Conservation (phyloP, 176 grass and related monocot genomes). For the Oryza officinalis region DNA sequence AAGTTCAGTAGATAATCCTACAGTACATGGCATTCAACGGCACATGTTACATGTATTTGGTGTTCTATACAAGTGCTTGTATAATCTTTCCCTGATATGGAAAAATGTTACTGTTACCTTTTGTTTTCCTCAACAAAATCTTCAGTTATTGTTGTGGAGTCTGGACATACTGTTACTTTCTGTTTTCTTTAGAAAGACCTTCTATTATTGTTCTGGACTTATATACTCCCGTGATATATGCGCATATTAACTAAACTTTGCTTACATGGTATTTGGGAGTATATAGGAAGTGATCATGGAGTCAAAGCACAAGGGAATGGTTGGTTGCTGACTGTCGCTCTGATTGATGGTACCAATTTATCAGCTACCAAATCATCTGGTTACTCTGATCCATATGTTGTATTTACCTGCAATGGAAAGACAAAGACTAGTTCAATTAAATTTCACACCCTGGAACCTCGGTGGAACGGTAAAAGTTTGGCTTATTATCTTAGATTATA, state of each 20-base stretch:
- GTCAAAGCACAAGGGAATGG: conserved; percentile 85
- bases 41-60: conserved; percentile 8
- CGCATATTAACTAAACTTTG: neutral
- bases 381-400: conserved; percentile 91
- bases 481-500: neutral
- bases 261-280: conserved; percentile 22
- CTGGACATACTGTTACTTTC: neutral
- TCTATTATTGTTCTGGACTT: conserved; percentile 4
- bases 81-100: conserved; percentile 10
- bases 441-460: conserved; percentile 85
- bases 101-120: neutral
- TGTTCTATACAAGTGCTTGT: conserved; percentile 1
- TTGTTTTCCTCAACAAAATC: conserved; percentile 13
- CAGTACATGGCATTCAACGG: neutral
- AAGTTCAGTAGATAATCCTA: conserved; percentile 11
- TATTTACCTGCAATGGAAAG: conserved; percentile 94
- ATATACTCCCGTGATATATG: neutral
- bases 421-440: conserved; percentile 93
- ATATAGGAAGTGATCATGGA: conserved; percentile 77
- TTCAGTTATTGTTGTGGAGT: neutral
- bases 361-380: conserved; percentile 72
- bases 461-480: conserved; percentile 84
- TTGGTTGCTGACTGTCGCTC: conserved; percentile 87
- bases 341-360: conserved; percentile 75
- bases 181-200: conserved; percentile 10